Conservation (phyloP, 1,284 basidiomycete species). For the Malassezia vespertilionis region DNA sequence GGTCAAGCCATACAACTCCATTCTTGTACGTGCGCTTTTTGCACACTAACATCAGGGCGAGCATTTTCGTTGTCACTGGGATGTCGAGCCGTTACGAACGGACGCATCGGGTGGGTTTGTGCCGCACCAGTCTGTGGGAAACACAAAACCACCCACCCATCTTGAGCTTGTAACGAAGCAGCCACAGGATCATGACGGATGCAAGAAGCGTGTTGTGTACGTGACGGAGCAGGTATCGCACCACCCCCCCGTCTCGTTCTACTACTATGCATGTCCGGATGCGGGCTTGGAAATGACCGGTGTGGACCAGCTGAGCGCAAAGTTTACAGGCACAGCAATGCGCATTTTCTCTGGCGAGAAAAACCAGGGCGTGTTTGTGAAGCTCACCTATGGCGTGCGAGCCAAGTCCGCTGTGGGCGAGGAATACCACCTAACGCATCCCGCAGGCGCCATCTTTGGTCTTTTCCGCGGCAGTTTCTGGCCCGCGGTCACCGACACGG, state of each 20-base stretch:
- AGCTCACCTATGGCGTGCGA: constrained; percentile 12
- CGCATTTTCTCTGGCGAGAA: constrained; percentile 56
- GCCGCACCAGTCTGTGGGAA: constrained; percentile 22
- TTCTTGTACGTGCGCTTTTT: constrained; percentile 19
- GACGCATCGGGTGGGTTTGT: constrained; percentile 23
- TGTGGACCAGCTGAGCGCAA: constrained; percentile 79
- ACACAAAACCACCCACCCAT: too few relatives aligned
- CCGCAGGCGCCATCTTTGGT: constrained; percentile 78
- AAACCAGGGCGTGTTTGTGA: constrained; percentile 63
- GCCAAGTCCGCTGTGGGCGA: constrained; percentile 23
- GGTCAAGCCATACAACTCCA: constrained; percentile 70
- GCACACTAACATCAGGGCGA: constrained; percentile 21
- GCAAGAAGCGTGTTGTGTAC: constrained; percentile 26
- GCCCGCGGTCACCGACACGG: constrained; percentile 62
- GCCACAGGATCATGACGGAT: background rate
- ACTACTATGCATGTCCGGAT: constrained; percentile 47
- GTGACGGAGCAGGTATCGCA: constrained; percentile 61
- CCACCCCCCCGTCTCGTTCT: constrained; percentile 88
- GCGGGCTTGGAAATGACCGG: constrained; percentile 35
- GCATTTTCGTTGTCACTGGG: constrained; percentile 45
- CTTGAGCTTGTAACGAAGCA: too few relatives aligned
- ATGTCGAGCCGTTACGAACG: constrained; percentile 25
- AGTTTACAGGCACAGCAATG: constrained; percentile 38
- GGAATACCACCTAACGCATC: constrained; percentile 66
- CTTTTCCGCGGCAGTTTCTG: constrained; percentile 81